Evolutionary conservation across 179 eudicot species (phyloP).

Genomic region (Corrigiola litoralis): DNA sequence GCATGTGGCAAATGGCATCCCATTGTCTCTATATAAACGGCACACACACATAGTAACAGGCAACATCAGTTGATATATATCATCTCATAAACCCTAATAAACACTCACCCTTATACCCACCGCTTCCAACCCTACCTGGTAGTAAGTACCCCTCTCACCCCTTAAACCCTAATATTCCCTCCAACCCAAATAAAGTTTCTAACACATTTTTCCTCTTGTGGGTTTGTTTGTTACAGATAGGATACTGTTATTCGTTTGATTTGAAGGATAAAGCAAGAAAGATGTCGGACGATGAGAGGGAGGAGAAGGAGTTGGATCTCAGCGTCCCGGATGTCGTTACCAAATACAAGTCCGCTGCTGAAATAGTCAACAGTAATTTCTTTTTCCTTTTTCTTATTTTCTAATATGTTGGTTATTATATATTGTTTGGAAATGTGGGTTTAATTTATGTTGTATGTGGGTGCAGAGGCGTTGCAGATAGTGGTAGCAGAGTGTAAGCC

Average conservation of each 20-base stretch:
- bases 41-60: too few relatives aligned
- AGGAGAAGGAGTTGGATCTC: conserved; percentile 93
- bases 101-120: neutral
- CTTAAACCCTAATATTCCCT: conserved; percentile 6
- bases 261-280: neutral
- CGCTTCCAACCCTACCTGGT: neutral
- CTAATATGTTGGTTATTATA: neutral
- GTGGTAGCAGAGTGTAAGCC: conserved; percentile 81
- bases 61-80: neutral
- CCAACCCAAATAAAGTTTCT: too few relatives aligned
- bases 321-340: conserved; percentile 85
- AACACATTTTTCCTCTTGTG: neutral
- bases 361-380: conserved; percentile 47
- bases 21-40: neutral
- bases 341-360: conserved; percentile 91
- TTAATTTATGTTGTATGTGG: neutral
- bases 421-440: neutral
- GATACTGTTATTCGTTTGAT: neutral
- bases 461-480: conserved; percentile 80
- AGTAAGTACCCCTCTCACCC: neutral
- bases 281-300: conserved; percentile 92
- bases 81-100: conserved; percentile 8
- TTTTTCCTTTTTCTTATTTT: neutral
- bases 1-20: neutral
- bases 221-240: neutral